Base-by-base conservation (phyloP, 352 stramenopile species). In the Phytophthora pini region DNA sequence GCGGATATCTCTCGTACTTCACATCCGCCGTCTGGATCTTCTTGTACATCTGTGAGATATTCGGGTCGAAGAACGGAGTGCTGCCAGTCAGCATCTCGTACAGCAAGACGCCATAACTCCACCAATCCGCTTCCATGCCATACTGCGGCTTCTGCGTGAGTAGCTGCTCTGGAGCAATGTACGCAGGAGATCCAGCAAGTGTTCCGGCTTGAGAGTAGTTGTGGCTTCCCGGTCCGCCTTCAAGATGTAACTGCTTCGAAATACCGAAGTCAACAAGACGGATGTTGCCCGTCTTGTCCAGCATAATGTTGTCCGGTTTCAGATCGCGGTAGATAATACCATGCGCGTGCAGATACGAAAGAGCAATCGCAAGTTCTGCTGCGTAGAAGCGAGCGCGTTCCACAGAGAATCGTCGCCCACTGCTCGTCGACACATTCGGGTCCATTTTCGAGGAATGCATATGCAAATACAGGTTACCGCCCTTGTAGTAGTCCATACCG, bases 191-290 rank as follows among this genome's bases (percentile, higher is more conserved):
- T 10, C 88, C 88, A 1, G 86, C 88, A 1, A 96, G 60, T 15
- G 88, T 94, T 26, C 86, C 77, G 4, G 88, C 90, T 17, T 79
- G 70, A 6, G 85, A 80, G 22, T 87, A 92, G 45, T 87, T 70
- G 32, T 82, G 72, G 50, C 63, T 73, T 11, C 70, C 70, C 1
- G 70, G 66, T 29, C 47, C 70, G 13, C 70, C 70, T 58, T 78
- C 46, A 15, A 78, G 46, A 13, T 68, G 77, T 20, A 96, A 68
- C 53, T 95, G 84, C 73, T 97, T 97, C 15, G 87, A 96, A 45
- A 96, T 93, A 32, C 90, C 90, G 56, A 97, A 96, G 63, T 97
- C 90, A 39, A 95, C 88, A n/a, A 97, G 70, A 4, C 86, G 85
- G 57, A 96, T 93, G 67, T 96, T 90, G 11, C 90, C 90, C 8